phyloP scores from a whole-genome alignment of 495 filamentous ascomycete genomes.

The Trichodelitschia bisporula region DNA sequence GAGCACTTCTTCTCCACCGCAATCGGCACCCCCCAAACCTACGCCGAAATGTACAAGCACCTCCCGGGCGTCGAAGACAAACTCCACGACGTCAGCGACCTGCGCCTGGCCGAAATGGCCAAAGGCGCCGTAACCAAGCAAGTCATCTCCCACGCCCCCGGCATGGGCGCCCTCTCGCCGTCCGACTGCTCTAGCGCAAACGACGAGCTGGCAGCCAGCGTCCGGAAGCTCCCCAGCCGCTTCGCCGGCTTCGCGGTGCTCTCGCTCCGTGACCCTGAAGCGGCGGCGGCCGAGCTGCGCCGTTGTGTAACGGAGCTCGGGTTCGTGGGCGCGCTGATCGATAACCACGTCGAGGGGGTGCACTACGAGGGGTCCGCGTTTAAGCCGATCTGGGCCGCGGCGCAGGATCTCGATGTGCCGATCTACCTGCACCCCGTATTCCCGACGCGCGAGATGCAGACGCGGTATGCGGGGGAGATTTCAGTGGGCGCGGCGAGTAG shows the following conservation, averaged over 20 bases:
- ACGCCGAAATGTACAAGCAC: constrained; percentile 15
- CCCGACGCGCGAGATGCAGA: constrained; percentile 7
- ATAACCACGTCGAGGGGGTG: constrained; percentile 5
- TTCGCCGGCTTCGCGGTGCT: constrained; percentile 8
- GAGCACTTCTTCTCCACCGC: constrained; percentile 29
- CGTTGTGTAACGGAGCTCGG: constrained; percentile 8
- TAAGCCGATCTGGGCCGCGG: constrained; percentile 8
- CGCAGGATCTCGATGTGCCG: constrained; percentile 10
- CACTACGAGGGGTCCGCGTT: constrained; percentile 8
- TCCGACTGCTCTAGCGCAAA: constrained; percentile 1
- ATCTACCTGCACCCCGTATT: constrained; percentile 11
- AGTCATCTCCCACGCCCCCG: constrained; percentile 1
- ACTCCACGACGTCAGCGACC: constrained; percentile 3
- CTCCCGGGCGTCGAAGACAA: constrained; percentile 14
- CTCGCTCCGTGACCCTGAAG: constrained; percentile 6
- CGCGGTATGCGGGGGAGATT: constrained; percentile 20
- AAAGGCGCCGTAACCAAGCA: neutral
- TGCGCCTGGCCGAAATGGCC: neutral
- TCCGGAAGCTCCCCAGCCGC: constrained; percentile 6
- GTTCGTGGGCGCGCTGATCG: constrained; percentile 8
- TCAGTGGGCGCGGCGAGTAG: constrained; percentile 13
- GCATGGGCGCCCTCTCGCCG: neutral
- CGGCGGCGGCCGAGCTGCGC: constrained; percentile 7
- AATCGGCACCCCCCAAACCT: constrained; percentile 6
- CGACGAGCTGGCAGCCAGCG: constrained; percentile 8